A percentile compares a stretch with the other conserved stretches of the same genome.
These are phyloP conservation scores for Pugionium cornutum DNA, from an alignment of 345 rosid genomes.

Conservation along the genomic window DNA sequence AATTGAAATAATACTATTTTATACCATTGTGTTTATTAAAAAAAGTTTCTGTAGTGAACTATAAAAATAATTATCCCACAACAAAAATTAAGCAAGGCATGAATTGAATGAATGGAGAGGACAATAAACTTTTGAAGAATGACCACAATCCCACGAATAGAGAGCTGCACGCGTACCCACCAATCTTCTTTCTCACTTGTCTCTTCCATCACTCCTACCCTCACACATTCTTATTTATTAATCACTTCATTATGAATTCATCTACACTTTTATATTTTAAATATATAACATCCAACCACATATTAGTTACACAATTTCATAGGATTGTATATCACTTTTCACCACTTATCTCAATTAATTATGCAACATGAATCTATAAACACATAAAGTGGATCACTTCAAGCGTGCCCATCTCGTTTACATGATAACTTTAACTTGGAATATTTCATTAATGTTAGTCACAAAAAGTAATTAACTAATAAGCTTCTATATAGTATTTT, in stretches of 20 bases:
- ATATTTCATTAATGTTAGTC: too few relatives aligned
- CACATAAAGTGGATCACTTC: constrained; percentile 25
- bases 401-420: constrained; percentile 27
- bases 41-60: too few relatives aligned
- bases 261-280: not conserved
- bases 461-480: too few relatives aligned
- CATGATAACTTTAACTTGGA: constrained; percentile 4
- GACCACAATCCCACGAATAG: constrained; percentile 64
- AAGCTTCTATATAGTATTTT: too few relatives aligned
- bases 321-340: not conserved
- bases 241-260: constrained; percentile 2
- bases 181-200: constrained; percentile 39
- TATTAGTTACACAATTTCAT: constrained; percentile 1
- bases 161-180: constrained; percentile 73
- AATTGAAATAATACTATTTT: too few relatives aligned
- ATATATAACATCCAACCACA: constrained; percentile 5
- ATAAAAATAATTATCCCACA: too few relatives aligned
- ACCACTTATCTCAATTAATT: constrained; percentile 17
- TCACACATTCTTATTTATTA: constrained; percentile 32
- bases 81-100: too few relatives aligned
- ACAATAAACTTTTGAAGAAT: constrained; percentile 5
- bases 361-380: constrained; percentile 15
- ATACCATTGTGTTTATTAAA: too few relatives aligned
- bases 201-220: constrained; percentile 33
- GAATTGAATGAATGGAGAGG: too few relatives aligned